Evolutionary conservation across 2,329 filamentous ascomycete genomes (phyloP).

Genomic region (Hawksworthiomyces lignivorus): DNA sequence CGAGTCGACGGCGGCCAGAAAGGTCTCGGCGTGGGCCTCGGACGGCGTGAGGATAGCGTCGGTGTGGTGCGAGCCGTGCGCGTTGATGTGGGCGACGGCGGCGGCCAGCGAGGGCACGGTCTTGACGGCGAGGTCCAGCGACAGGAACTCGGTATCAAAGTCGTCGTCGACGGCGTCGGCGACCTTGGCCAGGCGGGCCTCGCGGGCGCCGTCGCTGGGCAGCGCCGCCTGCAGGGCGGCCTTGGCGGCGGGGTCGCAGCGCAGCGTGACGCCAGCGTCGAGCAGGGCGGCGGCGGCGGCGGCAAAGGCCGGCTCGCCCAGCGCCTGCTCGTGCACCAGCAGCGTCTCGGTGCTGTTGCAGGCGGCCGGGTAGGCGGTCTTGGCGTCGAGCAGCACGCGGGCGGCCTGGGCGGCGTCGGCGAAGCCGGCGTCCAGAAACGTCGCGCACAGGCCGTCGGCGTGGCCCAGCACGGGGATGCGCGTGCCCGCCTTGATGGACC

Average conservation of each 20-base stretch:
- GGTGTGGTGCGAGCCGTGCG: conserved; percentile 87
- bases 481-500: conserved; percentile 82
- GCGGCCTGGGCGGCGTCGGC: conserved; percentile 66
- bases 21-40: conserved; percentile 61
- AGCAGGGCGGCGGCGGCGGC: conserved; percentile 63
- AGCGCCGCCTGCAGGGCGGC: conserved; percentile 44
- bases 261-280: conserved; percentile 69
- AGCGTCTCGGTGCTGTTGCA: conserved; percentile 94
- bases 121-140: conserved; percentile 77
- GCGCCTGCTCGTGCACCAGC: conserved; percentile 67
- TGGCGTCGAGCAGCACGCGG: conserved; percentile 79
- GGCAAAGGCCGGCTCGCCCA: conserved; percentile 58
- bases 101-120: conserved; percentile 60
- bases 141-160: conserved; percentile 83
- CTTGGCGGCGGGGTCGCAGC: conserved; percentile 66
- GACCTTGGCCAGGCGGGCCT: conserved; percentile 33
- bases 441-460: conserved; percentile 84
- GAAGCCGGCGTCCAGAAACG: conserved; percentile 62
- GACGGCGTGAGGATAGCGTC: conserved; percentile 78
- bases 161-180: conserved; percentile 62
- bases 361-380: conserved; percentile 88
- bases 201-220: conserved; percentile 25
- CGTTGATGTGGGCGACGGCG: conserved; percentile 84
- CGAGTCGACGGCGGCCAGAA: conserved; percentile 80
- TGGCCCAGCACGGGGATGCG: conserved; percentile 95